Percentiles rank a stretch among this genome's conserved stretches.
Evolutionary conservation across 169 alveolate species (phyloP).

Genomic region (Plasmodium ovale): DNA sequence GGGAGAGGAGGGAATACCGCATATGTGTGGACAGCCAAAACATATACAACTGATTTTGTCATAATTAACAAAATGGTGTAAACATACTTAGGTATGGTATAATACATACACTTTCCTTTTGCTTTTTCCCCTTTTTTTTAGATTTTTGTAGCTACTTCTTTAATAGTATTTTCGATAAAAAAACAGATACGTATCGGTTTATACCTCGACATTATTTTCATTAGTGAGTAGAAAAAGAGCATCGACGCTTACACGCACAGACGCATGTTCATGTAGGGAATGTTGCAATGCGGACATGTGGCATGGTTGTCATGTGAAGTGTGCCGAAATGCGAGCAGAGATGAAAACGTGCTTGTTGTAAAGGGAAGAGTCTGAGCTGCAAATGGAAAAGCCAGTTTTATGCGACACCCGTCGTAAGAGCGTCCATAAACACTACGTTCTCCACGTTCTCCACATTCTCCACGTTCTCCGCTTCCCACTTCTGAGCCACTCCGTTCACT

Average conservation of each 20-base stretch:
- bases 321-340: no score
- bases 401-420: no score
- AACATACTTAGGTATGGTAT: not conserved
- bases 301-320: not conserved
- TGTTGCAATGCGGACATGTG: not conserved
- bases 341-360: no score
- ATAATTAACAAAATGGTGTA: no score
- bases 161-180: slow-evolving; percentile 40
- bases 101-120: not conserved
- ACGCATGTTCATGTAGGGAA: not conserved
- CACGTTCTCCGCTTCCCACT: not conserved
- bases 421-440: not conserved
- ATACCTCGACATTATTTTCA: slow-evolving; percentile 15
- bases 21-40: no score
- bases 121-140: not conserved
- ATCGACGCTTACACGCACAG: not conserved
- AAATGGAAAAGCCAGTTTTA: no score
- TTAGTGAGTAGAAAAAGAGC: slow-evolving; percentile 4
- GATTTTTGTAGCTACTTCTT: slow-evolving; percentile 35
- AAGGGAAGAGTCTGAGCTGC: no score
- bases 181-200: slow-evolving; percentile 7
- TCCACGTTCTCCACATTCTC: not conserved
- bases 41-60: no score
- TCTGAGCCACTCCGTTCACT: not conserved
- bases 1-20: no score